Base-by-base conservation (phyloP, 2,329 filamentous ascomycete species). In the Cladosporium sp. region DNA sequence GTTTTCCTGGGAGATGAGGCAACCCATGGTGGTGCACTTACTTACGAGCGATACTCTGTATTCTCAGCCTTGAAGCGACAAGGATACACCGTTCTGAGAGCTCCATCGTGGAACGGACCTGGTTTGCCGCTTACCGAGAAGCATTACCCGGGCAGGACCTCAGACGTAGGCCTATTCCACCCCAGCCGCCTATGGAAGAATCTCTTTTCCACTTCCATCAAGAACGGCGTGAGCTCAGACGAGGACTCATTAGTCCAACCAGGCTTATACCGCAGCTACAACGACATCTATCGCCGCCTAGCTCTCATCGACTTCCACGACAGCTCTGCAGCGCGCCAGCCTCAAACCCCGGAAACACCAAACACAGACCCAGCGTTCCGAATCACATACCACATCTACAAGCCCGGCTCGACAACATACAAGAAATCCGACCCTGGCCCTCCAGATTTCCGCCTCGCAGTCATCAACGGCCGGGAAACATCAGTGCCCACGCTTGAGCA, bases 401-500 rank as follows among this genome's bases (percentile, higher is more conserved):
- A 92, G 66, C 81, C 85, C 55, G 71, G 75, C 66, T 62, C 60
- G 3, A 66, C 76, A 58, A 73, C 78, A 0, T 93, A 92, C 72
- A 83, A 84, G 58, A 96, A 96, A 69, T 81, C 83, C n/a, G 80
- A 78, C 4, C 90, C 88, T 1, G 85, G 85, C 0, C 64, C 78
- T 0, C 90, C 92, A 0, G 88, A 96, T 65, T 96, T 95, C 67
- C 83, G 85, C 52, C 78, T 97, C 53, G 86, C 86, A 13, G 86
- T 97, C 13, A 77, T 92, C 48, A 84, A 93, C 64, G 86, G 89
- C 3, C 80, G 84, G 16, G 78, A 82, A 16, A 85, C 85, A 0
- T 72, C 70, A 2, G 73, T 95, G 11, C 93, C 93, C 0, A 85
- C 85, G 0, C 71, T 92, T 1, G 76, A 80, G 15, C 80, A 97